Percentiles rank a stretch among this genome's conserved stretches.
phyloP scores from a whole-genome alignment of 2,329 filamentous ascomycete species.

The Pseudogymnoascus sp. region DNA sequence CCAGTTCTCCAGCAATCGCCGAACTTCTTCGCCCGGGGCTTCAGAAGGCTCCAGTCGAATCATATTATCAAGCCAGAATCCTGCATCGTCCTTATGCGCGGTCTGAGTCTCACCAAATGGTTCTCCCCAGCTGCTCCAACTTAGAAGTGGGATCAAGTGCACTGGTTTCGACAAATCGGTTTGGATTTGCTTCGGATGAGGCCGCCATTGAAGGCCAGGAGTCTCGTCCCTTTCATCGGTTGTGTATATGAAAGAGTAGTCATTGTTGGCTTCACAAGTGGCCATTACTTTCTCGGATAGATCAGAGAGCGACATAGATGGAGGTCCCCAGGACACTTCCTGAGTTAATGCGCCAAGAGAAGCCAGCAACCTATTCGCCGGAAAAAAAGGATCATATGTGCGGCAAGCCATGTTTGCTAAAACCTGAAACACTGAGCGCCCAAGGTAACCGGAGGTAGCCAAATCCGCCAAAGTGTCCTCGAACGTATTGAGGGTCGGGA shows the following conservation, averaged over 20 bases:
- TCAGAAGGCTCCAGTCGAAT: background rate
- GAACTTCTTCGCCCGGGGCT: background rate
- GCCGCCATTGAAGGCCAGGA: constrained; percentile 8
- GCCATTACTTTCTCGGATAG: constrained; percentile 12
- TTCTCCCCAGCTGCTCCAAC: constrained; percentile 4
- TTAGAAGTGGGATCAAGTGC: background rate
- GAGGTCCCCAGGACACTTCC: constrained; percentile 12
- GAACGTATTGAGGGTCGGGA: constrained; percentile 1
- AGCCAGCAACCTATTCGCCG: constrained; percentile 13
- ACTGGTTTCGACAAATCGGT: background rate
- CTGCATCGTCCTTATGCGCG: background rate
- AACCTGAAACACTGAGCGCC: constrained; percentile 10
- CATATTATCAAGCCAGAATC: constrained; percentile 6
- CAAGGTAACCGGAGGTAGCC: constrained; percentile 9
- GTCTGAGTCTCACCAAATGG: background rate
- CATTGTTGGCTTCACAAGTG: constrained; percentile 10
- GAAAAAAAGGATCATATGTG: constrained; percentile 9
- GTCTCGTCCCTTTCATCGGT: constrained; percentile 5
- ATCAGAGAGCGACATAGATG: constrained; percentile 8
- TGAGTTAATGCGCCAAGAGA: constrained; percentile 14
- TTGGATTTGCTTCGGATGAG: background rate
- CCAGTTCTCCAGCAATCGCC: background rate
- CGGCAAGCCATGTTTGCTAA: constrained; percentile 13
- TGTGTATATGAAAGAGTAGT: constrained; percentile 13
- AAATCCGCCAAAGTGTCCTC: constrained; percentile 9